phyloP scores from a whole-genome alignment of 1,284 basidiomycete genomes.

The Meira nashicola region DNA sequence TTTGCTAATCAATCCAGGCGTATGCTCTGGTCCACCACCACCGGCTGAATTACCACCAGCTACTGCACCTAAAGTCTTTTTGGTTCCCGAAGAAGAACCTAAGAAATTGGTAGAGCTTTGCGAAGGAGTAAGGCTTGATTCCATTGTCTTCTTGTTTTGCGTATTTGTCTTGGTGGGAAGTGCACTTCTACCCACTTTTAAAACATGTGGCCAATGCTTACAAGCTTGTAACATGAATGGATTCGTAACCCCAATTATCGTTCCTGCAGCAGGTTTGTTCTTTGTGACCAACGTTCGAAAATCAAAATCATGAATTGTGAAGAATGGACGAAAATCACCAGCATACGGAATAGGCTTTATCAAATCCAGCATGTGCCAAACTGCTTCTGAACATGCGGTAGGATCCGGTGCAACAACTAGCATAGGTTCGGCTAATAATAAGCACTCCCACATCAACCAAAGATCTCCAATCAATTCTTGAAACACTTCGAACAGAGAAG shows the following conservation, averaged over 20 bases:
- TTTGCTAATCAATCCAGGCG: conserved; percentile 60
- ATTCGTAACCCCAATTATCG: conserved; percentile 86
- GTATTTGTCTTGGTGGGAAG: background rate
- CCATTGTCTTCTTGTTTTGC: conserved; percentile 14
- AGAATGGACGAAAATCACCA: conserved; percentile 84
- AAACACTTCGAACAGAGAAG: conserved; percentile 52
- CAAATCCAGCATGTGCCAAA: conserved; percentile 66
- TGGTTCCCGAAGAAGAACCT: background rate
- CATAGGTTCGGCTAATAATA: conserved; percentile 69
- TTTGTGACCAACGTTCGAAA: conserved; percentile 71
- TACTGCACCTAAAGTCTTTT: conserved; percentile 40
- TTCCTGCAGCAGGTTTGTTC: conserved; percentile 74
- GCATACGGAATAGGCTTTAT: conserved; percentile 80
- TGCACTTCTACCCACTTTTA: conserved; percentile 58
- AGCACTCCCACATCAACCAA: conserved; percentile 67
- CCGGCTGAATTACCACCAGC: conserved; percentile 61
- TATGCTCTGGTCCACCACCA: conserved; percentile 39
- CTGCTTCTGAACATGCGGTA: conserved; percentile 76
- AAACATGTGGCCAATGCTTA: conserved; percentile 83
- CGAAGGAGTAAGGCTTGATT: background rate
- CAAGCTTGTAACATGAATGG: conserved; percentile 86
- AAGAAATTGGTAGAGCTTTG: background rate
- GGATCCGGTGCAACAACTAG: conserved; percentile 73
- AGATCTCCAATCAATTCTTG: conserved; percentile 63
- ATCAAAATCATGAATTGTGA: conserved; percentile 90